Evolutionary conservation across 1,284 basidiomycete genomes (phyloP).

Genomic region (Mycena citricolor): DNA sequence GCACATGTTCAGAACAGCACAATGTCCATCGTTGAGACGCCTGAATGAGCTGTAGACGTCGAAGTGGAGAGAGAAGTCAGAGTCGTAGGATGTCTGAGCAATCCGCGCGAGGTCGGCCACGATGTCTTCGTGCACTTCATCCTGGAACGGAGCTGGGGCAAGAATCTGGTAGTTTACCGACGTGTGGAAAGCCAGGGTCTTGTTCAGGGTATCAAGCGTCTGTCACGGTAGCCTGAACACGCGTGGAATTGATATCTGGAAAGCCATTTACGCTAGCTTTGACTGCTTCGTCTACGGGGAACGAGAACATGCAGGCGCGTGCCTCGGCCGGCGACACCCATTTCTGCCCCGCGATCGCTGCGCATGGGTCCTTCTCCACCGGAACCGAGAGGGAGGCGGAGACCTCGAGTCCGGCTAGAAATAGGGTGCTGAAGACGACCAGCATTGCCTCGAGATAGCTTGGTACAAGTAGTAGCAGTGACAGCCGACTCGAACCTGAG

Average conservation of each 20-base stretch:
- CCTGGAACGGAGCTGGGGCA: conserved; percentile 53
- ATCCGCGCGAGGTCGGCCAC: conserved; percentile 51
- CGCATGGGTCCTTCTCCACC: conserved; percentile 54
- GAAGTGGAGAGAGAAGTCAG: conserved; percentile 55
- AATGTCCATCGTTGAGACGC: conserved; percentile 58
- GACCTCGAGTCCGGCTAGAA: no score
- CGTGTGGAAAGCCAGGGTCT: conserved; percentile 59
- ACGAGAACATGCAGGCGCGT: conserved; percentile 48
- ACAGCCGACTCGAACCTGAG: no score
- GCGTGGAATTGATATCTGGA: neutral
- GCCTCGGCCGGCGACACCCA: conserved; percentile 54
- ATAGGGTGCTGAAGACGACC: no score
- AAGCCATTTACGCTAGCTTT: conserved; percentile 46
- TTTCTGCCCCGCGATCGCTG: conserved; percentile 47
- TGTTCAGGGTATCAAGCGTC: conserved; percentile 58
- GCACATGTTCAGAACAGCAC: conserved; percentile 53
- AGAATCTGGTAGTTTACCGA: conserved; percentile 50
- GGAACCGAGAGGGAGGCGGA: no score
- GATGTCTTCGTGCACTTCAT: conserved; percentile 57
- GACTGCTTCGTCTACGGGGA: conserved; percentile 41
- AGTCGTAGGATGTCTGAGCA: conserved; percentile 40
- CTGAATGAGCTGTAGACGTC: conserved; percentile 55
- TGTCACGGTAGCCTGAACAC: conserved; percentile 23
- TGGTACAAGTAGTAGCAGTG: no score
- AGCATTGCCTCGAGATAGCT: no score